Evolutionary conservation across 331 rosid species (phyloP), one percentile per base, ranked within the genome.

Genomic region (Prunus yedoensis): DNA sequence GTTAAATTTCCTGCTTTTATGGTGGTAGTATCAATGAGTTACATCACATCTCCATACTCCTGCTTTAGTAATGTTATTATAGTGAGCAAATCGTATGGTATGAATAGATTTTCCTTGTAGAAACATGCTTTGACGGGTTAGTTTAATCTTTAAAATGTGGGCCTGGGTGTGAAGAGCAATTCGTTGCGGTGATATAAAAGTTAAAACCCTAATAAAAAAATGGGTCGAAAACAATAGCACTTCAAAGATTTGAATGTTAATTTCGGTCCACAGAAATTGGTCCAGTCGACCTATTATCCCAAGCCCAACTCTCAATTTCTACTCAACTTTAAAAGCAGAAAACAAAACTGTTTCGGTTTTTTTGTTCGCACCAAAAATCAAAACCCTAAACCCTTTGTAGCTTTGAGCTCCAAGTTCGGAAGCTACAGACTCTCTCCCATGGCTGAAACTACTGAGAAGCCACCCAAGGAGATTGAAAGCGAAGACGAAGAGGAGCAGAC

Each of bases 401-500:
- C 46, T 32, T 56, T 5, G 46, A 60, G 66, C 66, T 32, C 25
- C 17, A 32, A 62, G 46, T 9, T 54, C 60, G 60, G 7, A 54
- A n/a, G 27, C 67, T 62, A 28, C 21, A 8, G 67, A 28, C 21
- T 21, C 68, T 62, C 47, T 62, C 23, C 45, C 7, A 62, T 62
- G 68, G 68, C 68, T 30, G 68, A 62, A 62, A 32, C 47, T 18
- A 17, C 30, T 54, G 79, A 86, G 71, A 82, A 75, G 57, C 61
- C 72, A 41, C 20, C 71, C 4, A 84, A 81, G 25, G 83, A 82
- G 51, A 76, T 80, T 35, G 76, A 71, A 10, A 78, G 13, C 23
- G 77, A 77, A 4, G 83, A 81, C 27, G 82, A 66, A 73, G 87
- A 79, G 3, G 80, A 47, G 17, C 81, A 56, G 71, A 90, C 75